Evolutionary conservation across 768 basidiomycete species (phyloP).

Genomic region (Polyporus arcularius): DNA sequence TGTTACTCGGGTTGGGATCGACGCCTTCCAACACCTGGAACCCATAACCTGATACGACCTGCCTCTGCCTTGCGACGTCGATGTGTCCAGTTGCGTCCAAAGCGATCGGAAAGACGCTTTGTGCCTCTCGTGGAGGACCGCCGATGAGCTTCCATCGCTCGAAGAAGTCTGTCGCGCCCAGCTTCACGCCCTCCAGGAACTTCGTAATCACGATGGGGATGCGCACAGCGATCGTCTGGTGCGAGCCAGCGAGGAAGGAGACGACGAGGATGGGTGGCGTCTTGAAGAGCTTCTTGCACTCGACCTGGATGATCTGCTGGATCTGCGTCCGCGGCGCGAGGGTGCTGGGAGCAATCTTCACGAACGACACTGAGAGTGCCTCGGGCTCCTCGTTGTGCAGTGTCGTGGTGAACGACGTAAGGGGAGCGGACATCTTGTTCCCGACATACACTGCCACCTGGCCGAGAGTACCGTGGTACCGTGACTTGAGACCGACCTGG

Average conservation of each 20-base stretch:
- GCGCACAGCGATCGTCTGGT: conserved; percentile 80
- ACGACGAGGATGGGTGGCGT: conserved; percentile 77
- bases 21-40: conserved; percentile 80
- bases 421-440: conserved; percentile 88
- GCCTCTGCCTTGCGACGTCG: conserved; percentile 70
- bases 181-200: conserved; percentile 91
- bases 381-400: conserved; percentile 73
- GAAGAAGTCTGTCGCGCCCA: conserved; percentile 87
- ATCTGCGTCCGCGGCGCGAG: conserved; percentile 85
- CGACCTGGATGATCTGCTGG: conserved; percentile 91
- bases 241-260: conserved; percentile 91
- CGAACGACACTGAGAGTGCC: conserved; percentile 79
- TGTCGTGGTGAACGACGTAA: conserved; percentile 88
- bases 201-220: conserved; percentile 88
- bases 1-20: conserved; percentile 92
- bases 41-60: conserved; percentile 76
- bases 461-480: conserved; percentile 93
- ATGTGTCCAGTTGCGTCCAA: conserved; percentile 70
- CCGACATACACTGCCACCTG: conserved; percentile 94
- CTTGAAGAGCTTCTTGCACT: conserved; percentile 88
- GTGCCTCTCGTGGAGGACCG: conserved; percentile 90
- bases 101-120: conserved; percentile 79
- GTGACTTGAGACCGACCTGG: conserved; percentile 94
- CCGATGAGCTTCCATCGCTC: conserved; percentile 98
- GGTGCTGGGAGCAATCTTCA: conserved; percentile 85